These are phyloP conservation scores for Dryadomyces quercivorus DNA, from an alignment of 2,329 filamentous ascomycete species.

Conservation along the genomic window DNA sequence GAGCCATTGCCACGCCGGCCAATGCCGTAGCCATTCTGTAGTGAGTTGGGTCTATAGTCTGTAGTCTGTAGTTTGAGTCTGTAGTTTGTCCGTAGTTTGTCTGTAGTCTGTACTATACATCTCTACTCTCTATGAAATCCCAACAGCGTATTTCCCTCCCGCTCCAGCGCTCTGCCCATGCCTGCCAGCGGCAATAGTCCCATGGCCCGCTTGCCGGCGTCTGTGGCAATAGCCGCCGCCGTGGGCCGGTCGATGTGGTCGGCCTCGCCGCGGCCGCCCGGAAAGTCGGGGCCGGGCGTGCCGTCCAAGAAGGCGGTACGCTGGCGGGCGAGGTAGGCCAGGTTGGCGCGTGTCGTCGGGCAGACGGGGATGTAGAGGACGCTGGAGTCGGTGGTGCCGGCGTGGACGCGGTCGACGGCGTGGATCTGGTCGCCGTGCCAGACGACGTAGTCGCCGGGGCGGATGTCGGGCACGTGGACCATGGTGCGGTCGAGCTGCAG, in stretches of 20 bases:
- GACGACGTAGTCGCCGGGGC: slow-evolving; percentile 63
- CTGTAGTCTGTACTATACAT: no score
- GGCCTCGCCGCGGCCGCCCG: slow-evolving; percentile 56
- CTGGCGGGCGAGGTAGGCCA: slow-evolving; percentile 58
- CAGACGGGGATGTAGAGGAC: slow-evolving; percentile 86
- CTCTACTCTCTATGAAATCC: no score
- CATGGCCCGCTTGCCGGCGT: no score
- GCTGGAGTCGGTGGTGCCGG: slow-evolving; percentile 60
- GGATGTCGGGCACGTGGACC: slow-evolving; percentile 57
- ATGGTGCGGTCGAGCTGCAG: slow-evolving; percentile 55
- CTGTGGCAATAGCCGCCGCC: no score
- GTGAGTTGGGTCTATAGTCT: no score
- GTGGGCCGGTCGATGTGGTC: slow-evolving; percentile 35
- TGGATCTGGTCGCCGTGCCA: slow-evolving; percentile 83
- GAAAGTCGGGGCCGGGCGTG: slow-evolving; percentile 57
- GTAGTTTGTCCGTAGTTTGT: no score
- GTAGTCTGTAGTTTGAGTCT: no score
- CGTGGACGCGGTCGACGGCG: slow-evolving; percentile 69
- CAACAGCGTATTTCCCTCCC: no score
- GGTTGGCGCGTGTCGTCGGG: slow-evolving; percentile 65
- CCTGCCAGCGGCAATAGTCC: no score
- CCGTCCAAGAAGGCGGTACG: slow-evolving; percentile 58
- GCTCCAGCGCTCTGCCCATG: no score
- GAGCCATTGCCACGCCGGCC: neutral
- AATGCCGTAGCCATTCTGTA: neutral